phyloP scores from a whole-genome alignment of 2,329 filamentous ascomycete genomes.

The Ceratocystis cacaofunesta region DNA sequence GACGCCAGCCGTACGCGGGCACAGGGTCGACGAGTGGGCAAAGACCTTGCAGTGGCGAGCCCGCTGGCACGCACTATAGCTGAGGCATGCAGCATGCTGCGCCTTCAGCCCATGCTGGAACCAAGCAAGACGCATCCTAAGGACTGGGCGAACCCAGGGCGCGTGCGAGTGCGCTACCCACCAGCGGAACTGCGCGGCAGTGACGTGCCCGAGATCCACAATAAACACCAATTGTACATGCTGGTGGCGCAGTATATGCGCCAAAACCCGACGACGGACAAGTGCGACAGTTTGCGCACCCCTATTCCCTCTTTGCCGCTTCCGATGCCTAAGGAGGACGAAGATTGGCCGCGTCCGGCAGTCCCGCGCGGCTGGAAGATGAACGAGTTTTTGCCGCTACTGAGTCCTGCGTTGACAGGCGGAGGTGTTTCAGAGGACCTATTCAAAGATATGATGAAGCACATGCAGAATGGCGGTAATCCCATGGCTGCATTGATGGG shows the following conservation, averaged over 20 bases:
- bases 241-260: conserved; percentile 64
- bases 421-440: conserved; percentile 91
- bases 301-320: conserved; percentile 56
- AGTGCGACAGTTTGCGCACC: conserved; percentile 51
- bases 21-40: conserved; percentile 65
- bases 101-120: conserved; percentile 65
- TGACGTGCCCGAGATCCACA: conserved; percentile 38
- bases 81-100: conserved; percentile 61
- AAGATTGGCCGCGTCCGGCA: conserved; percentile 55
- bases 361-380: conserved; percentile 88
- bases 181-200: conserved; percentile 21
- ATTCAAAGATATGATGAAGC: conserved; percentile 91
- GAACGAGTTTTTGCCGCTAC: conserved; percentile 64
- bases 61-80: conserved; percentile 83
- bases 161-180: conserved; percentile 68
- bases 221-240: conserved; percentile 76
- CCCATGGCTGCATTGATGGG: conserved; percentile 32
- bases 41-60: conserved; percentile 59
- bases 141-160: conserved; percentile 93
- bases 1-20: conserved; percentile 59
- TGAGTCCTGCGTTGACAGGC: conserved; percentile 78
- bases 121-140: conserved; percentile 85
- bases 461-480: conserved; percentile 51
- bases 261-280: conserved; percentile 60
- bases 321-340: conserved; percentile 44